Base-by-base conservation (phyloP, 2,329 filamentous ascomycete genomes). In the Cryphonectria japonica region DNA sequence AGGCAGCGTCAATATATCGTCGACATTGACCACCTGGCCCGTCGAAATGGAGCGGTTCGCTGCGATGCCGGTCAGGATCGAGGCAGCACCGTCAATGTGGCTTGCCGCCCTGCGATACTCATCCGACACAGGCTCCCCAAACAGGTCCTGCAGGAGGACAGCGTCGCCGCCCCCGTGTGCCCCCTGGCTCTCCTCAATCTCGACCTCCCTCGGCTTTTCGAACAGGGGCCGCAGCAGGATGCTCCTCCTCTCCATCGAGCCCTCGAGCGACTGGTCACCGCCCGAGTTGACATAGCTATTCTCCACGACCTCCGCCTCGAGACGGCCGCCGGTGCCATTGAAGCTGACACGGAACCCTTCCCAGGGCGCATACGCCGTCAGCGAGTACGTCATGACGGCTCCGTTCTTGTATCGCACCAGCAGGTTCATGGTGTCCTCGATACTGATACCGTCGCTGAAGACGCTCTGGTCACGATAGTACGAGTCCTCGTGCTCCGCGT, bases 381-480 rank as follows among this genome's bases (percentile, higher is more conserved):
- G 79, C 32, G 83, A 88, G 75, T 90, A 91, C 0, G 88, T 89
- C 77, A 90, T 78, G 37, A 87, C 84, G 0, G 87, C 87, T 2
- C 87, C 86, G 67, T 83, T 87, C 26, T 82, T 80, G 75, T 91
- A 91, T 66, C 84, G 81, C 32, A 90, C 86, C 62, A 91, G 80
- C 34, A 90, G 78, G 54, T 83, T 87, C 87, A 90, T 89, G 0
- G 88, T 90, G 75, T 91, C 89, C 76, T 91, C 88, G 71, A 90
- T 90, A 74, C 83, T 89, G 69, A 91, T 89, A 1, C 88, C 89
- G 71, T 91, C 88, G 0, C 86, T 83, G 68, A 91, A 90, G 0
- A 89, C 87, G 74, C 85, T 89, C 78, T 89, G 88, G 75, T 91
- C 88, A 0, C 88, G 85, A 72, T 87, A 84, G 74, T 91, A 91